Conservation (phyloP, 2,329 filamentous ascomycete genomes). For the Xylariaceae sp. region DNA sequence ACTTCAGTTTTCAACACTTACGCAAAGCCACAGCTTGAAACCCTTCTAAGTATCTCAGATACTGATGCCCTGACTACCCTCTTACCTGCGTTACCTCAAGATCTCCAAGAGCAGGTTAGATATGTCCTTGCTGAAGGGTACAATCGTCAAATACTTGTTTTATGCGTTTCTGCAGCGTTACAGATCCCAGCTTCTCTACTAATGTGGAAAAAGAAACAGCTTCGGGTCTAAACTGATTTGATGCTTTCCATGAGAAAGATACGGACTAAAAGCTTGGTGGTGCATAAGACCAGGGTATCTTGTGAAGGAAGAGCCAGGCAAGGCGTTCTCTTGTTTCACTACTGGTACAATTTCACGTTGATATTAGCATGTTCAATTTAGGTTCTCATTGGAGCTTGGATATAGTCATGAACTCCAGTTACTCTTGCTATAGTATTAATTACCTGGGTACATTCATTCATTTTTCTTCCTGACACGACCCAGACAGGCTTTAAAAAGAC, state of each 20-base stretch:
- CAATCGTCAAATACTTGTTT: slow-evolving; percentile 23
- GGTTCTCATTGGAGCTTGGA: no score
- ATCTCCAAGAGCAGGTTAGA: slow-evolving; percentile 12
- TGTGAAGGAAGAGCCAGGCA: no score
- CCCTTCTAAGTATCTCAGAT: slow-evolving; percentile 6
- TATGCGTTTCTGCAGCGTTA: slow-evolving; percentile 21
- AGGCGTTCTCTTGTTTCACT: no score
- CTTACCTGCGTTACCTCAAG: slow-evolving; percentile 8
- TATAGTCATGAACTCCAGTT: no score
- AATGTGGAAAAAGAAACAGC: slow-evolving; percentile 26
- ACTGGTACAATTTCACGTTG: no score
- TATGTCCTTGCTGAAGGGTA: slow-evolving; percentile 19
- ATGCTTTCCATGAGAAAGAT: no score
- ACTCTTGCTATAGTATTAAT: no score
- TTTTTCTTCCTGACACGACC: no score
- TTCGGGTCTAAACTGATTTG: slow-evolving; percentile 8
- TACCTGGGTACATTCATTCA: no score
- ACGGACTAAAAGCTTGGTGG: background rate
- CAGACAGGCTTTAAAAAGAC: no score
- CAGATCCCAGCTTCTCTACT: slow-evolving; percentile 23
- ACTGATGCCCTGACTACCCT: slow-evolving; percentile 3
- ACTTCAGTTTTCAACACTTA: slow-evolving; percentile 27
- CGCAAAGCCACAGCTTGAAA: slow-evolving; percentile 5
- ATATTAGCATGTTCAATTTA: no score
- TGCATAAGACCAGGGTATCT: no score